Percentiles rank a stretch among this genome's conserved stretches.
phyloP scores from a whole-genome alignment of 352 stramenopile species.

The Globisporangium barbulae region DNA sequence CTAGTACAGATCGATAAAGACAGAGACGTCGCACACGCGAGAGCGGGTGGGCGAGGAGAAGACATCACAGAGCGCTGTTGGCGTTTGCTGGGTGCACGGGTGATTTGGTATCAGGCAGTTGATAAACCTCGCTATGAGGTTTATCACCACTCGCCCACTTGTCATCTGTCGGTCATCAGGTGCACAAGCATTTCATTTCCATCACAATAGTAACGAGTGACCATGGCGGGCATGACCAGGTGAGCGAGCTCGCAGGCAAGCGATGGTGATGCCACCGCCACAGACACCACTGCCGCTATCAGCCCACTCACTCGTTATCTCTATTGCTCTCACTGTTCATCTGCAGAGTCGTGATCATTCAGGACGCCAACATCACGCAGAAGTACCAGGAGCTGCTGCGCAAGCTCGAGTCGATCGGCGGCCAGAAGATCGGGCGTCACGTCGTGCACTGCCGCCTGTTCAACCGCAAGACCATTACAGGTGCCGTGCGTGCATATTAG shows the following conservation, averaged over 20 bases:
- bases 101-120: too few relatives aligned
- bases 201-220: slow-evolving; percentile 11
- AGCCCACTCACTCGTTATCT: background rate
- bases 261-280: background rate
- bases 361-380: slow-evolving; percentile 75
- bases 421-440: slow-evolving; percentile 71
- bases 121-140: too few relatives aligned
- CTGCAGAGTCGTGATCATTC: slow-evolving; percentile 73
- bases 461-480: slow-evolving; percentile 75
- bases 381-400: slow-evolving; percentile 87
- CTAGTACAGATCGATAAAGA: background rate
- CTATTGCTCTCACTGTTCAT: background rate
- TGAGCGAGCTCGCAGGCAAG: slow-evolving; percentile 16
- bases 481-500: slow-evolving; percentile 20
- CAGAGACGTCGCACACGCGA: background rate
- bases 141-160: too few relatives aligned
- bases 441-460: slow-evolving; percentile 87
- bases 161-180: too few relatives aligned
- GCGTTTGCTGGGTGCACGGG: too few relatives aligned
- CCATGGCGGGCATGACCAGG: slow-evolving; percentile 77
- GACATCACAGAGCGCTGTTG: background rate
- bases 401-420: slow-evolving; percentile 81
- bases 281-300: background rate
- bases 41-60: background rate
- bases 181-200: too few relatives aligned